Evolutionary conservation across 768 basidiomycete genomes (phyloP).

Genomic region (Multifurca ochricompacta): DNA sequence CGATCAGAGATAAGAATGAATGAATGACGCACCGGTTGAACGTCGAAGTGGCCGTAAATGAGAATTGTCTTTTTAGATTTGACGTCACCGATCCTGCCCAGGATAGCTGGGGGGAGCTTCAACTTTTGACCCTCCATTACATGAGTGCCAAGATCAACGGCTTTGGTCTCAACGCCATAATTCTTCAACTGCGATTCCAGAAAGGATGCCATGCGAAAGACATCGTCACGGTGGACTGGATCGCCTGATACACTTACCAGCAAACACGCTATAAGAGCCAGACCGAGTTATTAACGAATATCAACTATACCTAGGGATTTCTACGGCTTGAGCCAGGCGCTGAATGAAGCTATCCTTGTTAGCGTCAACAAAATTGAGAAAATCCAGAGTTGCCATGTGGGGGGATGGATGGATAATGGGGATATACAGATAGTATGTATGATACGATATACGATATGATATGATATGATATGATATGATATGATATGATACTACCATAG

Average conservation of each 20-base stretch:
- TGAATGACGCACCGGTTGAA: conserved; percentile 66
- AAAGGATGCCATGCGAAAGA: conserved; percentile 82
- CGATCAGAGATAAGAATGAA: not conserved
- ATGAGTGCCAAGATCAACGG: conserved; percentile 73
- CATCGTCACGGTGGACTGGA: conserved; percentile 61
- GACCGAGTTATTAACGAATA: not conserved
- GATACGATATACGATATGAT: too few species aligned
- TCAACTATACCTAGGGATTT: conserved; percentile 58
- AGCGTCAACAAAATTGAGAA: conserved; percentile 50
- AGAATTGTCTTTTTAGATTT: conserved; percentile 89
- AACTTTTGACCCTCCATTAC: conserved; percentile 62
- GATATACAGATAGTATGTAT: too few species aligned
- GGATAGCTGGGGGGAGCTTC: conserved; percentile 72
- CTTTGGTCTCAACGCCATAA: conserved; percentile 72
- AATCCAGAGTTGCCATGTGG: conserved; percentile 31
- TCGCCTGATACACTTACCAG: conserved; percentile 62
- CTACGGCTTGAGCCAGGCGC: conserved; percentile 72
- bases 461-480: too few species aligned
- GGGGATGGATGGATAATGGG: not conserved
- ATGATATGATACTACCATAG: too few species aligned
- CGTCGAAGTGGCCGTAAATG: conserved; percentile 93
- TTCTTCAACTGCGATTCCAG: conserved; percentile 62
- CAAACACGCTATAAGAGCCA: too few species aligned
- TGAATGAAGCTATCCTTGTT: conserved; percentile 70
- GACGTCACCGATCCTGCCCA: conserved; percentile 77